Base-by-base conservation (phyloP, 495 filamentous ascomycete species). In the Tuber aestivum region DNA sequence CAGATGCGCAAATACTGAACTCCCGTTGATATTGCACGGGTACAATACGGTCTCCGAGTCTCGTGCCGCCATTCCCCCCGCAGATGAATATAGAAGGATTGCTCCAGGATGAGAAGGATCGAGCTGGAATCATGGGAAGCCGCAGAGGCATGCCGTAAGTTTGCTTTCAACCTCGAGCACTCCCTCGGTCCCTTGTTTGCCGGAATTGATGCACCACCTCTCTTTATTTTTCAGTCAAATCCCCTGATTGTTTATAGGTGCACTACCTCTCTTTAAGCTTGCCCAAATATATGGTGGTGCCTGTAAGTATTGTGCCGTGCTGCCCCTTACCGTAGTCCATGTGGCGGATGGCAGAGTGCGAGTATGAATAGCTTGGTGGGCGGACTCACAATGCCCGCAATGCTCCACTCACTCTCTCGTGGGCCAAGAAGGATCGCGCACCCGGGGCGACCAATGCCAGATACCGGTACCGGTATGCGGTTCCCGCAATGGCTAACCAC, bases 81-180 rank as follows among this genome's bases (percentile, higher is more conserved):
- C 40, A 72, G 42, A 42, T 48, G 42, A 48, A 75, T 70, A 41
- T 48, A 45, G 61, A 50, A 70, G 61, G 44, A 45, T 41, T 69
- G 73, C 32, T 45, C 70, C 73, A 37, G 77, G 76, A 72, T 79
- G 56, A 48, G 72, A 79, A 74, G 70, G 74, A 68, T 65, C 50
- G 56, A 65, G 27, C 27, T 4, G 32, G 27, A 35, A 65, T 65
- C 27, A 65, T 65, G 56, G 56, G 12, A 65, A 35, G 56, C 35
- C 20, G 56, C 56, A 35, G 56, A 35, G 35, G 56, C 27, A 65
- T 65, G 14, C 50, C n/a, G 9, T 56, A 35, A 35, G 56, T 65
- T 65, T 65, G 56, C 56, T 65, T 18, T 32, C 56, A 65, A 27
- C 32, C 56, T 65, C 27, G 16, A 20, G 56, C 12, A 65, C 56